Conservation (phyloP, 192 early-diverging fungal genomes). For the Haplosporangium gracile region DNA sequence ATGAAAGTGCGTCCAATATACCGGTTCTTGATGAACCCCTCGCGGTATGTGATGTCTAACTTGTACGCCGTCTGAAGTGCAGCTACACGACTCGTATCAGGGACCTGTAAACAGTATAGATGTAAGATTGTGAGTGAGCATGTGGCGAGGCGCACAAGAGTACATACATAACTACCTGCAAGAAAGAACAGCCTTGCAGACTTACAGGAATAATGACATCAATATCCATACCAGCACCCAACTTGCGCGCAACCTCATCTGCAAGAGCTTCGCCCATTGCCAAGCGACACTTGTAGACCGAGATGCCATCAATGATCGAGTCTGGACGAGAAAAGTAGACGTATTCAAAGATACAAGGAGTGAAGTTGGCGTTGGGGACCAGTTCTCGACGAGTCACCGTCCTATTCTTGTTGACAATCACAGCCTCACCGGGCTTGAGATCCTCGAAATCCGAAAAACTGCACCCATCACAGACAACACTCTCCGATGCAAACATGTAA, state of each 20-base stretch:
- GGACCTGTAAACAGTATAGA: slow-evolving; percentile 65
- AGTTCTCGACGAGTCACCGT: slow-evolving; percentile 76
- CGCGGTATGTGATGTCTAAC: slow-evolving; percentile 91
- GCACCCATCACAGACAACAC: slow-evolving; percentile 89
- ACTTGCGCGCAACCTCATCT: slow-evolving; percentile 74
- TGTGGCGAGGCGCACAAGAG: not conserved
- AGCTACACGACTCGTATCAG: slow-evolving; percentile 94
- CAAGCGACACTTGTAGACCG: slow-evolving; percentile 96
- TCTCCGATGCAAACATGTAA: slow-evolving; percentile 98
- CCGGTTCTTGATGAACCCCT: slow-evolving; percentile 99
- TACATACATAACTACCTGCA: not conserved
- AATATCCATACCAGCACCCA: slow-evolving; percentile 86
- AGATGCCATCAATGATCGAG: slow-evolving; percentile 97
- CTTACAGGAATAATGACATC: slow-evolving; percentile 97
- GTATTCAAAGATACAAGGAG: slow-evolving; percentile 99
- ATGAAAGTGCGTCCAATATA: slow-evolving; percentile 99
- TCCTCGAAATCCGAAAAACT: slow-evolving; percentile 91
- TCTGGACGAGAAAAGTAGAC: slow-evolving; percentile 99
- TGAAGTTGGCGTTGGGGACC: slow-evolving; percentile 59
- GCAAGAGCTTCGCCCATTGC: slow-evolving; percentile 98
- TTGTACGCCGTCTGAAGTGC: slow-evolving; percentile 92
- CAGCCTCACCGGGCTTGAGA: slow-evolving; percentile 91
- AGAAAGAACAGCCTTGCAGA: not conserved
- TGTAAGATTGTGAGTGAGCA: not conserved
- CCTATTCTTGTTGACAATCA: slow-evolving; percentile 86